Evolutionary conservation across 192 early-diverging fungal species (phyloP).

Genomic region (Diversispora eburnea): DNA sequence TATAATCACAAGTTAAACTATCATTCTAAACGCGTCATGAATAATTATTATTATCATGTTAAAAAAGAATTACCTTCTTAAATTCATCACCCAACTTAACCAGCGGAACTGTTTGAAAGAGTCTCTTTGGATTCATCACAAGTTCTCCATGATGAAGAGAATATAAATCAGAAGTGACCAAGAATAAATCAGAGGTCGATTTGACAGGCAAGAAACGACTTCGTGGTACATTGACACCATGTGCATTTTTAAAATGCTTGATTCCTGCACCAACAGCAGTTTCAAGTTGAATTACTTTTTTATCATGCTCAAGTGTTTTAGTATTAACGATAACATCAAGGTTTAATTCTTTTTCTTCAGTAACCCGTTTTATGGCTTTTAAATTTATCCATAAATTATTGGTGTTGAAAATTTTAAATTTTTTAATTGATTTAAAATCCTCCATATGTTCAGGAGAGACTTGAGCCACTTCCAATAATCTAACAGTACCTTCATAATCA

Average conservation of each 20-base stretch:
- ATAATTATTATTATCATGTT: neutral
- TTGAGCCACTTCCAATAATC: conserved; percentile 96
- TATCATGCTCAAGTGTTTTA: conserved; percentile 90
- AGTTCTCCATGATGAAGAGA: conserved; percentile 90
- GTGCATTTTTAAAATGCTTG: conserved; percentile 92
- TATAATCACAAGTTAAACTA: neutral
- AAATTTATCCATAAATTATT: conserved; percentile 87
- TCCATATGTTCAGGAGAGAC: conserved; percentile 96
- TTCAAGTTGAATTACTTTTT: conserved; percentile 97
- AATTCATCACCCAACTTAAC: conserved; percentile 98
- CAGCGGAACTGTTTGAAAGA: conserved; percentile 88
- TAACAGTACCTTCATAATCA: conserved; percentile 91
- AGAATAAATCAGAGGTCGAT: conserved; percentile 94
- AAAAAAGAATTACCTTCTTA: conserved; percentile 71
- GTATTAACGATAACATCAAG: conserved; percentile 97
- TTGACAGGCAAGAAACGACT: conserved; percentile 98
- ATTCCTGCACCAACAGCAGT: conserved; percentile 99
- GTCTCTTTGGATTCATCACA: conserved; percentile 85
- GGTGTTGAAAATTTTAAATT: conserved; percentile 99
- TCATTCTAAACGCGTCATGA: neutral
- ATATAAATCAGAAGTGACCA: conserved; percentile 95
- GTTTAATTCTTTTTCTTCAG: conserved; percentile 66
- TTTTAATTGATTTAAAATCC: conserved; percentile 99
- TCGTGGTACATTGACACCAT: conserved; percentile 98
- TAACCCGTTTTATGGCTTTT: conserved; percentile 82